Evolutionary conservation across 139 green algal species (phyloP).

Genomic region (Klebsormidium nitens): DNA sequence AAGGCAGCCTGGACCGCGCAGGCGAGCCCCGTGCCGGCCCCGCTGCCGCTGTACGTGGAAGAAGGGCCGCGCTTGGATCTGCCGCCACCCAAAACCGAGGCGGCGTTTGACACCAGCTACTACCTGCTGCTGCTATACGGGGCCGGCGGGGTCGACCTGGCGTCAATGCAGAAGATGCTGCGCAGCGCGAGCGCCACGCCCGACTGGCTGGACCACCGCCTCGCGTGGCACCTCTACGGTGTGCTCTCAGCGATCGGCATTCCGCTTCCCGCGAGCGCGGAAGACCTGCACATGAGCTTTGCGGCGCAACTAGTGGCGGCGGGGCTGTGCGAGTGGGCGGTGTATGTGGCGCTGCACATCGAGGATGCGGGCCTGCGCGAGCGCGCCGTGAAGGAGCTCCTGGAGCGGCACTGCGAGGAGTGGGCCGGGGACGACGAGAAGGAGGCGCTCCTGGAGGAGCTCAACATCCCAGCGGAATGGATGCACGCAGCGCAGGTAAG

Average conservation of each 20-base stretch:
- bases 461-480: background rate
- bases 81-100: background rate
- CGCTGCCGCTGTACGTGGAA: slow-evolving; percentile 49
- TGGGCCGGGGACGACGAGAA: background rate
- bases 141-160: background rate
- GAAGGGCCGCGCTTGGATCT: background rate
- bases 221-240: slow-evolving; percentile 57
- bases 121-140: slow-evolving; percentile 59
- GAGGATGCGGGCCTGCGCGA: slow-evolving; percentile 5
- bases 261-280: slow-evolving; percentile 7
- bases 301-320: slow-evolving; percentile 16
- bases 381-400: background rate
- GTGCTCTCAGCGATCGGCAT: slow-evolving; percentile 51
- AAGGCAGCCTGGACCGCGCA: background rate
- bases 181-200: slow-evolving; percentile 46
- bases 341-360: slow-evolving; percentile 72
- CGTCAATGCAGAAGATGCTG: slow-evolving; percentile 39
- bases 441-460: background rate
- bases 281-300: slow-evolving; percentile 43
- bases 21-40: slow-evolving; percentile 19
- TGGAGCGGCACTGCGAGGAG: background rate
- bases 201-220: slow-evolving; percentile 59
- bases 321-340: slow-evolving; percentile 55
- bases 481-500: slow-evolving; percentile 18
- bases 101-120: slow-evolving; percentile 55